Base-by-base conservation (phyloP, 106 monocot species). In the Agapanthus africanus region DNA sequence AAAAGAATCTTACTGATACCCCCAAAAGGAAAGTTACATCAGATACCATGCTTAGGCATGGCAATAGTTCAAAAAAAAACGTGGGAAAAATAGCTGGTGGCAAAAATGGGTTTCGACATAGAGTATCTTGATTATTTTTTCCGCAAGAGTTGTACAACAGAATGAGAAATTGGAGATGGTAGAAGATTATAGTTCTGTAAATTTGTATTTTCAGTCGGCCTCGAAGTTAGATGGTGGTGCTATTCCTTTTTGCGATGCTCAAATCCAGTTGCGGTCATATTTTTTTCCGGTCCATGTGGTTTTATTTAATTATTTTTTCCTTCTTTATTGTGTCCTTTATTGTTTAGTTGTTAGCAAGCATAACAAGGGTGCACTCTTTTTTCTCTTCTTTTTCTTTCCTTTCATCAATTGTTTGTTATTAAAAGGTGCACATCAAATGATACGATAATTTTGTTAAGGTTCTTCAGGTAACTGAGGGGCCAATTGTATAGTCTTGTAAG, bases 401-500 rank as follows among this genome's bases (percentile, higher is more conserved):
- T 50, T 50, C 4, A 18, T 50, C 50, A 50, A 50, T 50, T 50
- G n/a, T 31, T 57, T 57, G 56, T 57, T 30, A 27, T 13, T 30
- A 57, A 57, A 27, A 4, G 27, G 13, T 57, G 56, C 56, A 30
- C 7, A 50, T 21, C 22, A 21, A 21, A 50, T n/a, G n/a, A 21
- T 21, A 2, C 19, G 27, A 57, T 57, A 57, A 57, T 57, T 30
- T 30, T 57, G 27, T 30, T n/a, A 31, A 57, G 56, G 56, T 57
- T 1, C 3, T 57, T 13, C 30, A 28, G 56, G 56, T 27, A 30
- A 30, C 31, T 57, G 56, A 57, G 56, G 15, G 56, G 14, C 30
- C 56, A 57, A 30, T 57, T 57, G 56, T 30, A 57, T 57, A 57
- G 56, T 57, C 30, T 57, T 57, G 56, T 57, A 57, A 31, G 56